Evolutionary conservation across 179 eudicot species (phyloP), one percentile per base, ranked within the genome.

Genomic region (Gypsophila paniculata): DNA sequence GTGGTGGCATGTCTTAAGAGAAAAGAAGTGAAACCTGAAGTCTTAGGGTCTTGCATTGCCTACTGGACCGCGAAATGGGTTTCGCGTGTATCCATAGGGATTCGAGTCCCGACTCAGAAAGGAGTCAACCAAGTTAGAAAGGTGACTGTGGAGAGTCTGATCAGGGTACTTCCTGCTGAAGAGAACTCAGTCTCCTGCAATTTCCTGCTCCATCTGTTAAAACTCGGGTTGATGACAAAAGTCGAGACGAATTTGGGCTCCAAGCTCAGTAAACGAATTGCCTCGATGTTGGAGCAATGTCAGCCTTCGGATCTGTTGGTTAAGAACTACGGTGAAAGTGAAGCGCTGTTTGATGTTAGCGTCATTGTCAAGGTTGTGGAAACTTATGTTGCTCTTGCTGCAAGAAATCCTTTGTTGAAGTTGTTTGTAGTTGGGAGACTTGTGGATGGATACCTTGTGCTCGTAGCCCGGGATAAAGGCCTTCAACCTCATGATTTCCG

Each of bases 41-140:
- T 83, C 12, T 48, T 83, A 18, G 86, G 89, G 5, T 79, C 84
- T 17, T 83, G 85, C 57, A 81, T 86, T 21, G 80, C 83, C 3
- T 80, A 80, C 59, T 86, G 86, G 84, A 81, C 90, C 2, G 74
- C 68, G 22, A 86, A 78, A 59, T 84, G 86, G 85, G 75, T 84
- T 46, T 79, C 80, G 1, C 29, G 66, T 54, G 72, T 77, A 58
- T 79, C 78, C 17, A 54, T 79, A 63, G 80, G 80, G 58, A 19
- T 54, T 53, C 70, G 71, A 0, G 68, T 76, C 44, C 79, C 70
- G 19, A 65, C 71, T 6, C 77, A 68, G 14, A 79, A 76, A 77
- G 70, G 69, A 42, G 36, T 59, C 54, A 70, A 72, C 21, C 78
- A 73, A 70, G 75, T 77, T 1, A 80, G 77, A 58, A 74, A 75